Evolutionary conservation across 257 asterid species (phyloP).

Genomic region (Nicotiana knightiana): DNA sequence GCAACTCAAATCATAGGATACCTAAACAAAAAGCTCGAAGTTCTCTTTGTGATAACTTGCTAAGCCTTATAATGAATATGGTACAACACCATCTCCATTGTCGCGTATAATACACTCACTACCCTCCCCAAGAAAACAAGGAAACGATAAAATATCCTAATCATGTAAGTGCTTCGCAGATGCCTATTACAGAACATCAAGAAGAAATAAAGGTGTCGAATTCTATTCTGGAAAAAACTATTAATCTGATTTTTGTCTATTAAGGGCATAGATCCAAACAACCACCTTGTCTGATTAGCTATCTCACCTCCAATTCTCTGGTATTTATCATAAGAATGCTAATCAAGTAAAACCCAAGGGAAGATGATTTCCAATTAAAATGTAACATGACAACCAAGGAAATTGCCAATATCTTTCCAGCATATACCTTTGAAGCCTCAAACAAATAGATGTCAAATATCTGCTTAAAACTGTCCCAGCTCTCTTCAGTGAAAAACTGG

Average conservation of each 20-base stretch:
- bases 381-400: not conserved
- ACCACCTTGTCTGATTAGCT: not conserved
- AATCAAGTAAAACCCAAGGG: not conserved
- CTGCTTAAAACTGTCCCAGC: constrained; percentile 97
- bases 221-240: not conserved
- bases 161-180: not conserved
- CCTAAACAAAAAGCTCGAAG: not conserved
- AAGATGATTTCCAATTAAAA: not conserved
- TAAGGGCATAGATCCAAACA: not conserved
- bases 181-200: not conserved
- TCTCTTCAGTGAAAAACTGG: constrained; percentile 84
- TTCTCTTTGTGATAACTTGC: not conserved
- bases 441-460: constrained; percentile 79
- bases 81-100: not conserved
- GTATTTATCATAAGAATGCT: not conserved
- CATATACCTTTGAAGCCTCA: constrained; percentile 84
- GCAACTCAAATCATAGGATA: constrained; percentile 19
- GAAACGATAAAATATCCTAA: not conserved
- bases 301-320: not conserved
- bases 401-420: not conserved
- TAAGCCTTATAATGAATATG: not conserved
- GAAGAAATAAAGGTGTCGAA: not conserved
- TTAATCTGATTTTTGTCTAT: not conserved
- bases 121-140: not conserved
- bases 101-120: not conserved